Base-by-base conservation (phyloP, 768 basidiomycete species). In the Cystobasidium onofrii region DNA sequence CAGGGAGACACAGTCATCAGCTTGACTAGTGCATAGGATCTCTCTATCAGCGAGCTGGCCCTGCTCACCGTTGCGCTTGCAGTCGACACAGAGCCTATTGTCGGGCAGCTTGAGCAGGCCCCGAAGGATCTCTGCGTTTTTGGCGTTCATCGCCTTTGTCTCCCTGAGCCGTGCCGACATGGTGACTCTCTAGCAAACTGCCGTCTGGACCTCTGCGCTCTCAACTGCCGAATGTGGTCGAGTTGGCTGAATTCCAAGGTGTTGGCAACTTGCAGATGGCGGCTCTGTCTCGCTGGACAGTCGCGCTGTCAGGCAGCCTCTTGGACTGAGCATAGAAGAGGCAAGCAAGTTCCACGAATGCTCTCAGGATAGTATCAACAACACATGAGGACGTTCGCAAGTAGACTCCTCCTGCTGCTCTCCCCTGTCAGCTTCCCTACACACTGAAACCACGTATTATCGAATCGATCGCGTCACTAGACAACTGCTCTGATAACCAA, bases 21-120 rank as follows among this genome's bases (percentile, higher is more conserved):
- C n/a, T n/a, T n/a, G n/a, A n/a, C n/a, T n/a, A n/a, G n/a, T n/a
- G n/a, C n/a, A n/a, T n/a, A n/a, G n/a, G n/a, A n/a, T n/a, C n/a
- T n/a, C n/a, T n/a, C n/a, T n/a, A n/a, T n/a, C n/a, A n/a, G n/a
- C n/a, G n/a, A n/a, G n/a, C n/a, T n/a, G n/a, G n/a, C n/a, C 66
- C 15, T 43, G 82, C 88, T 41, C 77, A 91, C 94, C 95, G 81
- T 96, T 94, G 75, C 90, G 88, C 81, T 96, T 95, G 84, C 95
- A 99, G 79, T 99, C 95, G 0, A 91, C 92, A 76, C 95, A 99
- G 46, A 90, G 81, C 82, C 92, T 97, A 83, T 97, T 99, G 75
- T 94, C 92, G 20, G 90, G 89, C 57, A 84, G 84, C 80, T 91
- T 96, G 64, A 99, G 87, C 34, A 97, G 85, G 77, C 91, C 95